These are phyloP conservation scores for Triticum aestivum DNA, from an alignment of 176 grass and related monocot genomes.

Conservation along the genomic window DNA sequence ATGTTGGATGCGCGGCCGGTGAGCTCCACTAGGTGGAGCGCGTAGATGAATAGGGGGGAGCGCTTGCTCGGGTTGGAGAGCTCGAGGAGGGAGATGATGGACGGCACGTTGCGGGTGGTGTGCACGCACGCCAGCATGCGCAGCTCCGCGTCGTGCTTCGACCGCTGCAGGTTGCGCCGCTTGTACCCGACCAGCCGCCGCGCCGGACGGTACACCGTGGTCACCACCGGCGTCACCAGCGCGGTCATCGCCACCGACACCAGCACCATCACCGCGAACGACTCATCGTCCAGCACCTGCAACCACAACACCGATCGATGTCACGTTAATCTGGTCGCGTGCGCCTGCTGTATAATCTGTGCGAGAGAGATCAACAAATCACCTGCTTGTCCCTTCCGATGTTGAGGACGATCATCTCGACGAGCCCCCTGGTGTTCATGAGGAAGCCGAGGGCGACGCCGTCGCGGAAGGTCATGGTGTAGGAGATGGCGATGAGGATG, in stretches of 20 bases:
- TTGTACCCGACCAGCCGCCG: slow-evolving; percentile 58
- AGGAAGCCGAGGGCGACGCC: slow-evolving; percentile 61
- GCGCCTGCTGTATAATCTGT: background rate
- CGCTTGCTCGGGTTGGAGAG: slow-evolving; percentile 66
- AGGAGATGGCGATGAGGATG: slow-evolving; percentile 42
- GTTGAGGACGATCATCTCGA: slow-evolving; percentile 70
- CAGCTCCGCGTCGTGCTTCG: slow-evolving; percentile 62
- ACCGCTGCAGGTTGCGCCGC: slow-evolving; percentile 60
- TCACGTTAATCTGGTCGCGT: background rate
- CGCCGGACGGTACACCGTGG: slow-evolving; percentile 26
- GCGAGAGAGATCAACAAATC: background rate
- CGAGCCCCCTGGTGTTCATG: slow-evolving; percentile 58
- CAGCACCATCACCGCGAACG: slow-evolving; percentile 59
- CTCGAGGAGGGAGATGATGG: slow-evolving; percentile 67
- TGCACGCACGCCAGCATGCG: slow-evolving; percentile 69
- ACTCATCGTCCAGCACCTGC: slow-evolving; percentile 51
- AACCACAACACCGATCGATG: background rate
- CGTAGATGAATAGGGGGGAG: slow-evolving; percentile 64
- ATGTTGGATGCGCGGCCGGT: slow-evolving; percentile 63
- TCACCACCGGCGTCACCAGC: slow-evolving; percentile 57
- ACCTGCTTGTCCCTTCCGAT: slow-evolving; percentile 65
- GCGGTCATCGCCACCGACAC: slow-evolving; percentile 51
- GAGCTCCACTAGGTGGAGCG: slow-evolving; percentile 76
- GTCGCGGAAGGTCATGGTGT: slow-evolving; percentile 54
- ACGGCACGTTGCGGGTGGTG: slow-evolving; percentile 64